Base-by-base conservation (phyloP, 768 basidiomycete genomes). In the Mrakia blollopis region DNA sequence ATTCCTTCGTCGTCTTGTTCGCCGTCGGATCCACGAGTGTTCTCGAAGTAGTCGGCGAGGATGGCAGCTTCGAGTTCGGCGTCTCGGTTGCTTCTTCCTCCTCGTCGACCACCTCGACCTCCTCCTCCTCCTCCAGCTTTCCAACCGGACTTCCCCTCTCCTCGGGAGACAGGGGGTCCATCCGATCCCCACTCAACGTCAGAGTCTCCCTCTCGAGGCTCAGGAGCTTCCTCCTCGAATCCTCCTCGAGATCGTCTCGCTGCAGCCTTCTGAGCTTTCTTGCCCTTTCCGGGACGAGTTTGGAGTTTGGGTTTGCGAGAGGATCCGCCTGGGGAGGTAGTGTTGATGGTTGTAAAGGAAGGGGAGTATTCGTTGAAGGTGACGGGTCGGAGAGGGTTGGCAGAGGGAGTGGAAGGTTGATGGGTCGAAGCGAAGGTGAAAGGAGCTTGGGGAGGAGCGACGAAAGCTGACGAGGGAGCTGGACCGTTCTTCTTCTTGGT, bases 111-210 rank as follows among this genome's bases (percentile, higher is more conserved):
- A 13, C 73, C 73, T 25, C 57, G 30, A 25, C 41, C 41, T 32
- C 73, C 73, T 37, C 52, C 44, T 52, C 44, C 72, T 25, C 32
- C 14, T 30, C 70, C 25, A 57, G 76, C 25, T 30, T 50, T n/a
- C 72, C 52, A 61, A 25, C 72, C 76, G 9, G 30, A 30, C 39
- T 61, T 71, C 3, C 63, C 63, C 28, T 44, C 44, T 3, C 39
- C 63, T 60, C 63, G 18, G 2, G 62, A 63, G 5, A 65, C 63
- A 6, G 77, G 77, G 28, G 77, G 77, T 35, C 77, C 77, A 32
- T 74, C 72, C 21, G 73, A 73, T 13, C 77, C 77, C 77, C 77
- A 78, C 28, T 78, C 77, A 44, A 78, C 57, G 50, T 78, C 77
- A 10, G 73, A 74, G 39, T 78, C 77, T n/a, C 69, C 68, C 61